Evolutionary conservation across 2,329 filamentous ascomycete genomes (phyloP), one percentile per base, ranked within the genome.

Genomic region (Neurospora crassa): DNA sequence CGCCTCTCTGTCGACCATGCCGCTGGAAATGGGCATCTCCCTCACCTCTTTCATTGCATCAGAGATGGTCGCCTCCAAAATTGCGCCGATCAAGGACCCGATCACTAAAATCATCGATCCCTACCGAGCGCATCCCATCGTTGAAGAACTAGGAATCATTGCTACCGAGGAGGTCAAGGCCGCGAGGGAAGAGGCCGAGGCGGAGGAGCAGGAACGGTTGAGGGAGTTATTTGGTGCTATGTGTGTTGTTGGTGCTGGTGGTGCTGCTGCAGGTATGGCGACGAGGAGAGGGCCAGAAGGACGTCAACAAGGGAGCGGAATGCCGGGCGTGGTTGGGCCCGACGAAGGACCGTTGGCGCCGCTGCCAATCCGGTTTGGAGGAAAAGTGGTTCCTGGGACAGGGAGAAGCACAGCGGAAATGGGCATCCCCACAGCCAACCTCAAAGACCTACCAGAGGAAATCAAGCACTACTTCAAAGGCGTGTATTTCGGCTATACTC

Each of bases 401-500:
- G 84, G 83, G 0, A 75, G 79, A 45, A 81, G 82, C 16, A 76
- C 76, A 3, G 73, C 76, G 12, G 79, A 83, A 45, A 79, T 85
- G 6, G 84, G 84, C 0, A 80, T 85, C 1, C 86, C 88, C 0
- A 88, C 86, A 0, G 85, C 88, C 0, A 88, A 86, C 72, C 78
- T 92, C 1, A 75, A 76, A 0, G 83, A 82, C 11, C 81, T 90
- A 0, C 16, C 69, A 0, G 84, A 86, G 37, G 82, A 86, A 42
- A 78, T 90, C 53, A 81, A 83, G 29, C 79, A 86, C 73, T 84
- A 86, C 3, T 82, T 92, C 68, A 80, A 82, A 14, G 90, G 90
- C 0, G 84, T 90, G 7, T 92, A 90, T 75, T 88, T 90, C 47
- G 89, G 88, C 3, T 92, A 90, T 90, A 86, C 85, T 0, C 79